Base-by-base conservation (phyloP, 345 rosid genomes). In the Salix viminalis region DNA sequence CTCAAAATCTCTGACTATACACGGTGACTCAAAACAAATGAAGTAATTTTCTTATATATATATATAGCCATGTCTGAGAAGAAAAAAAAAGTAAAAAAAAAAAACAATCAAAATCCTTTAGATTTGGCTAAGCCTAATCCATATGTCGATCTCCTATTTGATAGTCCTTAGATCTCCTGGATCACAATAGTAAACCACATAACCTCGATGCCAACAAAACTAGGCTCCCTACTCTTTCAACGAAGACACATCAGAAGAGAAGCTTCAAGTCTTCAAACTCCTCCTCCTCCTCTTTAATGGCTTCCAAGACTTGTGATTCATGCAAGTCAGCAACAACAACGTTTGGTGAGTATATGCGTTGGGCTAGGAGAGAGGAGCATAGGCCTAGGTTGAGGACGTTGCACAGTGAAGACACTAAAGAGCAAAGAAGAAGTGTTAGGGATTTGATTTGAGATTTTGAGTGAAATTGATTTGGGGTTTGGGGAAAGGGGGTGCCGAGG, bases 291-390 rank as follows among this genome's bases (percentile, higher is more conserved):
- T 56, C 62, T 56, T 56, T 3, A 69, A 89, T 93, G 97, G 97
- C 96, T 56, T 93, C 99, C 0, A 95, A 88, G 87, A 86, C 93
- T 2, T 95, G 97, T 65, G 97, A 93, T 81, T 90, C 96, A 0
- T 96, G 98, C 88, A 94, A 94, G 79, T 96, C 98, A 36, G 97
- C 97, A 64, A 84, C 97, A 46, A 92, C 97, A 1, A 84, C 89
- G 30, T 75, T 96, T 44, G 3, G 48, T 44, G 48, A 44, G 15
- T 44, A 12, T 44, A 44, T 44, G 48, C 1, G 0, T 12, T 44
- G 4, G 1, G 0, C 15, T 2, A 10, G 0, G 48, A 44, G 48
- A 44, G 48, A 44, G 48, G 48, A 44, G 48, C 48, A 44, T 26
- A 24, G 26, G 30, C 30, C 30, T 28, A 1, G 30, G 2, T 1